Evolutionary conservation across 2,329 filamentous ascomycete species (phyloP).

Genomic region (Bipolaris bicolor): DNA sequence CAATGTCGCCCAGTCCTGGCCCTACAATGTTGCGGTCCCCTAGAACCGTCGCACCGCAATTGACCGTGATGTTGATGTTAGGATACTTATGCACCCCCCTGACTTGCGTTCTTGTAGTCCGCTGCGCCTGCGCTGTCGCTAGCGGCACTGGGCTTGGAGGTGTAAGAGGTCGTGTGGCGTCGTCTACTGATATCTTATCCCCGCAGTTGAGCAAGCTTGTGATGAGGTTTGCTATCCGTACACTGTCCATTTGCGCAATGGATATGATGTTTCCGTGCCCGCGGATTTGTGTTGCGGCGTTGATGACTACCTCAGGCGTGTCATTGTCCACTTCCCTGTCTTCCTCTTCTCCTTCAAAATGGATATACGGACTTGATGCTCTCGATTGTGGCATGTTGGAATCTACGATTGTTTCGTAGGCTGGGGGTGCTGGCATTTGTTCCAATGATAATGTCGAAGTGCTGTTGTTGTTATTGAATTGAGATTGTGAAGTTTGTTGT

Average conservation of each 20-base stretch:
- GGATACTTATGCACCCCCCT: constrained; percentile 15
- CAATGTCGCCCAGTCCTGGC: constrained; percentile 42
- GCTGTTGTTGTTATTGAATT: constrained; percentile 1
- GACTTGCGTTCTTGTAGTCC: constrained; percentile 12
- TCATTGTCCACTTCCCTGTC: constrained; percentile 27
- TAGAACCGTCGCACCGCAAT: constrained; percentile 44
- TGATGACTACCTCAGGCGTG: constrained; percentile 43
- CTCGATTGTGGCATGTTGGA: constrained; percentile 27
- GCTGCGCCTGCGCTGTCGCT: constrained; percentile 10
- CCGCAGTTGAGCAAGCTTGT: constrained; percentile 27
- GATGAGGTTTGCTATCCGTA: constrained; percentile 37
- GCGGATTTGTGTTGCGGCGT: constrained; percentile 43
- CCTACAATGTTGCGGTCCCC: constrained; percentile 47
- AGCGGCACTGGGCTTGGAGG: constrained; percentile 5
- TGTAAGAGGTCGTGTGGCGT: not conserved
- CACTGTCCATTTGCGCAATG: constrained; percentile 41
- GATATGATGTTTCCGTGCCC: constrained; percentile 45
- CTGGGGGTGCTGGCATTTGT: constrained; percentile 37
- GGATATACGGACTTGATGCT: constrained; percentile 28
- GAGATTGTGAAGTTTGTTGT: not conserved
- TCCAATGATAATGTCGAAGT: constrained; percentile 9
- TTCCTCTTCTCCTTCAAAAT: constrained; percentile 26
- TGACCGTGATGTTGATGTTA: constrained; percentile 42
- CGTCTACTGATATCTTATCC: not conserved
- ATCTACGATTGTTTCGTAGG: constrained; percentile 40